These are phyloP conservation scores for Fusarium sp. DNA, from an alignment of 2,329 filamentous ascomycete species.

Conservation along the genomic window DNA sequence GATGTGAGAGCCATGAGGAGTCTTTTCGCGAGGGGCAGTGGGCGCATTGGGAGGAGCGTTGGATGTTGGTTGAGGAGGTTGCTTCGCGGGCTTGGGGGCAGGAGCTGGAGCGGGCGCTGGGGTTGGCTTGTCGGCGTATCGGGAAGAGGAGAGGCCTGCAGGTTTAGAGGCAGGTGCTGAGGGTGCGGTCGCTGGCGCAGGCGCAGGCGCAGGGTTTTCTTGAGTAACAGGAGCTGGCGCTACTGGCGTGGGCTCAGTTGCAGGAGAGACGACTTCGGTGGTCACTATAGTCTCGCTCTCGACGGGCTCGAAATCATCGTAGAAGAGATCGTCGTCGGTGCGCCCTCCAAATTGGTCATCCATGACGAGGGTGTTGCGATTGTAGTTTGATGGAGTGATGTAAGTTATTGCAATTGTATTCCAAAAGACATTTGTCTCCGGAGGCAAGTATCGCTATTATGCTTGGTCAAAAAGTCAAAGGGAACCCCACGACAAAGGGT, in stretches of 20 bases:
- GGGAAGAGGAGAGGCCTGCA: conserved; percentile 46
- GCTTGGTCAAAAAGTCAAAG: not conserved
- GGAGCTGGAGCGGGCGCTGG: conserved; percentile 9
- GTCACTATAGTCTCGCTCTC: conserved; percentile 50
- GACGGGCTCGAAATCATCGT: conserved; percentile 70
- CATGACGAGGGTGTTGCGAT: conserved; percentile 52
- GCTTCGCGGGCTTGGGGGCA: conserved; percentile 29
- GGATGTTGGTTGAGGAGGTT: conserved; percentile 31
- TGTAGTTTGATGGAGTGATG: not conserved
- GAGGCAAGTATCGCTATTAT: rapidly evolving
- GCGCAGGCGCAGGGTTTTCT: conserved; percentile 11
- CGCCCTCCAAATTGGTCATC: conserved; percentile 70
- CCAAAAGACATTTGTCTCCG: not conserved
- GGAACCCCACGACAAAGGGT: not conserved
- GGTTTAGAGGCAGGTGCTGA: conserved; percentile 28
- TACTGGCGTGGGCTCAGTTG: conserved; percentile 21
- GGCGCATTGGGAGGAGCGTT: conserved; percentile 49
- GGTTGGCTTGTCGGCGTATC: conserved; percentile 50
- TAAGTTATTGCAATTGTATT: not conserved
- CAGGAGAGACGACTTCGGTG: conserved; percentile 31
- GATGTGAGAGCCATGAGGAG: conserved; percentile 39
- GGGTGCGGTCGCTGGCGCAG: conserved; percentile 15
- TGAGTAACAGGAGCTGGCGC: conserved; percentile 9
- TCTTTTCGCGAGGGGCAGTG: conserved; percentile 47
- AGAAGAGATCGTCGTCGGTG: conserved; percentile 71